A percentile compares a stretch with the other conserved stretches of the same genome.
phyloP scores from a whole-genome alignment of 106 monocot genomes.

The Dioscorea dumetorum region DNA sequence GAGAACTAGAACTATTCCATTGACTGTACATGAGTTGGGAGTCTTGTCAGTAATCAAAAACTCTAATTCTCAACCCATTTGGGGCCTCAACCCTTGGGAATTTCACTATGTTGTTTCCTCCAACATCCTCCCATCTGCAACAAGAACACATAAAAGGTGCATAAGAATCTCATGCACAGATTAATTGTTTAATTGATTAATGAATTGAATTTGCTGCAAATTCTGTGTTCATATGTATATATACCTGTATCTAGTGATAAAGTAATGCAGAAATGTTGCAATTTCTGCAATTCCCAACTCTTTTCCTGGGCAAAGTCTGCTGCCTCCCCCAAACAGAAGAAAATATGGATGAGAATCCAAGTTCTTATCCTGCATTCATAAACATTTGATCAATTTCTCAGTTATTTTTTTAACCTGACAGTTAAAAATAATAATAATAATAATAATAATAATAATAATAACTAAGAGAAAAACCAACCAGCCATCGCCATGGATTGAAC shows the following conservation, averaged over 20 bases:
- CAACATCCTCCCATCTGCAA: constrained; percentile 88
- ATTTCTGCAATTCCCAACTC: constrained; percentile 70
- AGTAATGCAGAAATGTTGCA: constrained; percentile 66
- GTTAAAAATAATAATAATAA: background rate
- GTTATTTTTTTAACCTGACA: too few species aligned
- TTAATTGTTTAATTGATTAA: background rate
- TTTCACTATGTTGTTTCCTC: constrained; percentile 48
- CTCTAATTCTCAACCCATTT: constrained; percentile 54
- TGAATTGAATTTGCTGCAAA: background rate
- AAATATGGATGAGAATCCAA: constrained; percentile 57
- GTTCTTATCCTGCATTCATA: constrained; percentile 33
- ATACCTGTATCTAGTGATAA: constrained; percentile 72
- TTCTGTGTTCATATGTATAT: background rate
- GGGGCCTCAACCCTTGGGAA: constrained; percentile 86
- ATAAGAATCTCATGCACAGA: background rate
- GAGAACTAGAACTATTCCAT: constrained; percentile 7
- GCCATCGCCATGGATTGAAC: constrained; percentile 99
- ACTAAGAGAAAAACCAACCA: constrained; percentile 57
- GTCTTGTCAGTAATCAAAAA: constrained; percentile 9
- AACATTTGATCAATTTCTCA: background rate
- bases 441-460: too few species aligned
- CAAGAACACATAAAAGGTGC: background rate
- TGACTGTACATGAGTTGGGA: background rate
- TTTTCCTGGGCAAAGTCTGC: constrained; percentile 66
- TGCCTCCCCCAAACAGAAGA: constrained; percentile 71